Evolutionary conservation across 169 alveolate genomes (phyloP).

Genomic region (Eimeria falciformis): DNA sequence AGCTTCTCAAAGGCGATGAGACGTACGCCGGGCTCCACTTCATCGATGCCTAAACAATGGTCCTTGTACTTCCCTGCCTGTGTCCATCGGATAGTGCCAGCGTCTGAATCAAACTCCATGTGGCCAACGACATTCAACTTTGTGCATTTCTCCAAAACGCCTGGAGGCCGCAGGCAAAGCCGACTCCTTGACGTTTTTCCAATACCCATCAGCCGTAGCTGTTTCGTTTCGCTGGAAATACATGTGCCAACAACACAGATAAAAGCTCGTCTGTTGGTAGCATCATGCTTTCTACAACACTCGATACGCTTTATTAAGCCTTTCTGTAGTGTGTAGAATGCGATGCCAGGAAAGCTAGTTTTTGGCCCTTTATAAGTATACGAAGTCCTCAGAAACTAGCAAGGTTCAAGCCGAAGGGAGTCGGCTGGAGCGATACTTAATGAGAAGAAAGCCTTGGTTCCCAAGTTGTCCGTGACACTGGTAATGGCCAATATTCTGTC

Average conservation of each 20-base stretch:
- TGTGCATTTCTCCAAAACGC: constrained; percentile 1
- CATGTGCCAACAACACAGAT: neutral
- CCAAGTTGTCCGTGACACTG: constrained; percentile 54
- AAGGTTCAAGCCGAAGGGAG: no score
- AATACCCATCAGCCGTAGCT: constrained; percentile 23
- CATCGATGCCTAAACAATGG: neutral
- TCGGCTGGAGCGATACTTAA: neutral
- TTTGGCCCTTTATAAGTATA: no score
- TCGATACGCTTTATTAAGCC: no score
- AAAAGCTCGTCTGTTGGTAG: no score
- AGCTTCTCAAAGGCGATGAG: no score
- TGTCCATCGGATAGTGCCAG: constrained; percentile 23
- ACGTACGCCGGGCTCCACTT: neutral
- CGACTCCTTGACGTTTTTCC: neutral
- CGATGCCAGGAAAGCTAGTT: no score
- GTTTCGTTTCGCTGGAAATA: constrained; percentile 8
- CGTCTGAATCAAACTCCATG: constrained; percentile 9
- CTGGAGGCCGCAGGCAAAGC: constrained; percentile 34
- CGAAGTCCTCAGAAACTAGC: no score
- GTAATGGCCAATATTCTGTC: constrained; percentile 1
- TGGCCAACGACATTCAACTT: neutral
- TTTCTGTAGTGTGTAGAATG: no score
- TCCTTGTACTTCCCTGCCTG: neutral
- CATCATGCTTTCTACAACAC: no score
- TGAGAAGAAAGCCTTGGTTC: constrained; percentile 38